Evolutionary conservation across 768 basidiomycete genomes (phyloP).

Genomic region (Boletales sp.): DNA sequence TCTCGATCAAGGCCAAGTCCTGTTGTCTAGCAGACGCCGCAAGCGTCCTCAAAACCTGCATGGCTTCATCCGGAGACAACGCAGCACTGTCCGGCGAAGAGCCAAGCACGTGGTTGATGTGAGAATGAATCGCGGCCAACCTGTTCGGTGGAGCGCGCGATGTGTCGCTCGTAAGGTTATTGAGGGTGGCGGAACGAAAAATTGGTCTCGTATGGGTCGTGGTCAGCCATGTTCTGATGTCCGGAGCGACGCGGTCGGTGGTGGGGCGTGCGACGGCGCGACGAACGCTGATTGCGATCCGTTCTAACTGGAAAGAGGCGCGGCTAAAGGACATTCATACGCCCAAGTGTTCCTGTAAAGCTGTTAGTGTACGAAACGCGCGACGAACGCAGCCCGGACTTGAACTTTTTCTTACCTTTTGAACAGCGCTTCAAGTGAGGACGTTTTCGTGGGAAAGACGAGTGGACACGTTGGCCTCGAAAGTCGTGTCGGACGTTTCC

Average conservation of each 20-base stretch:
- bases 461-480: constrained; percentile 27
- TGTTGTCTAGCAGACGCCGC: constrained; percentile 48
- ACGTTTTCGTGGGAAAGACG: constrained; percentile 28
- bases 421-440: neutral
- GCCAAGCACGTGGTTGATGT: constrained; percentile 20
- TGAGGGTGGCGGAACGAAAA: neutral
- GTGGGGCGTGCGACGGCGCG: constrained; percentile 17
- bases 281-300: constrained; percentile 22
- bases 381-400: neutral
- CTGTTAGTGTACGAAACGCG: constrained; percentile 4
- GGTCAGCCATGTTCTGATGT: constrained; percentile 21
- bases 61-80: constrained; percentile 28
- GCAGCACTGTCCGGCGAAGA: constrained; percentile 14
- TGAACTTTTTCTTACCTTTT: too few relatives aligned
- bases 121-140: constrained; percentile 20
- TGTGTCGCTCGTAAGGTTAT: constrained; percentile 6
- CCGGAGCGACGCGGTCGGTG: constrained; percentile 8
- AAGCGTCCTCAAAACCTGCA: constrained; percentile 42
- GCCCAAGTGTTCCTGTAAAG: constrained; percentile 13
- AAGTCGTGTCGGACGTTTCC: constrained; percentile 6
- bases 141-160: constrained; percentile 15
- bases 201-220: constrained; percentile 9
- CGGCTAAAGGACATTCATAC: constrained; percentile 62
- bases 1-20: constrained; percentile 53
- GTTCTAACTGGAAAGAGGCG: constrained; percentile 34